Evolutionary conservation across 768 basidiomycete species (phyloP).

Genomic region (Auriscalpium microsporum): DNA sequence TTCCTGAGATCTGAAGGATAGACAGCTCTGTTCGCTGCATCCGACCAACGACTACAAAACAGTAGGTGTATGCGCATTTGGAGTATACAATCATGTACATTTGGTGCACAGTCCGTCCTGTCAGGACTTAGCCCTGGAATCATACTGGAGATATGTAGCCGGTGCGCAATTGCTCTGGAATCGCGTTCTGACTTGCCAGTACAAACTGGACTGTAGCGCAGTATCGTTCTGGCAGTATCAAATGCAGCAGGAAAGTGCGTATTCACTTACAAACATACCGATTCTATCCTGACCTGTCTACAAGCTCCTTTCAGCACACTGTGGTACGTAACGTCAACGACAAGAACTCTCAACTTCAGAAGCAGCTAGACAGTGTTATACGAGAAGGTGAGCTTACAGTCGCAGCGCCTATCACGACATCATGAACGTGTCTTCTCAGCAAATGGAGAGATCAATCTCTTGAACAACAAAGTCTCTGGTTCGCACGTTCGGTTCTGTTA

Average conservation of each 20-base stretch:
- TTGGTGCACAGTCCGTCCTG: constrained; percentile 58
- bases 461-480: constrained; percentile 65
- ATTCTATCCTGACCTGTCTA: constrained; percentile 1
- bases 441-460: constrained; percentile 64
- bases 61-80: constrained; percentile 40
- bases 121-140: constrained; percentile 70
- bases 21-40: constrained; percentile 70
- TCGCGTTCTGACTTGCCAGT: no score
- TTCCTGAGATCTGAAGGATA: constrained; percentile 1
- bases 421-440: constrained; percentile 32
- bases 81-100: neutral
- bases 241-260: constrained; percentile 71
- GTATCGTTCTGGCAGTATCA: constrained; percentile 92
- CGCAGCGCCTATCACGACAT: neutral
- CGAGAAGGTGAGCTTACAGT: constrained; percentile 60
- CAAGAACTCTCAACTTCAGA: constrained; percentile 74
- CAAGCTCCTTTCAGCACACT: constrained; percentile 76
- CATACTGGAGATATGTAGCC: constrained; percentile 75
- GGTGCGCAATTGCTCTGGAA: constrained; percentile 29
- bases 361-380: constrained; percentile 78
- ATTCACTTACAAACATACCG: neutral
- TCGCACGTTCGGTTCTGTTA: constrained; percentile 6
- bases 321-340: constrained; percentile 75
- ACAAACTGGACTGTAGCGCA: constrained; percentile 36
- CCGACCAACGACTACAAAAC: constrained; percentile 91